These are phyloP conservation scores for Alternaria sp. DNA, from an alignment of 2,329 filamentous ascomycete genomes.

Conservation along the genomic window DNA sequence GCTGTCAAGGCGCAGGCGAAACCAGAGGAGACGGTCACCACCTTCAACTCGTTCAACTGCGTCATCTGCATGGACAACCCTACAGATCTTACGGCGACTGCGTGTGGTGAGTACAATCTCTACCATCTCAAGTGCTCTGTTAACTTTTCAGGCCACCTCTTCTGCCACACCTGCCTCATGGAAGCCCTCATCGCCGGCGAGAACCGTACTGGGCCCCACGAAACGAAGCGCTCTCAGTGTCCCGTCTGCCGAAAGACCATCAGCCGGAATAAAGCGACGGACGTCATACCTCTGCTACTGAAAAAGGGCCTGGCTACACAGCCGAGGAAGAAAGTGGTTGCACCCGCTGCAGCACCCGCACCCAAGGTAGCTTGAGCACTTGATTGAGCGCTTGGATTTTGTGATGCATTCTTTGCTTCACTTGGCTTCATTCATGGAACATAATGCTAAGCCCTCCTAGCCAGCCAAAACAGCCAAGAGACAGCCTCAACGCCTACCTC, in stretches of 20 bases:
- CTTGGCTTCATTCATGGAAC: not conserved
- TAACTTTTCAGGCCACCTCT: conserved; percentile 61
- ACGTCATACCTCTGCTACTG: conserved; percentile 52
- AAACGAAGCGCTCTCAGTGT: conserved; percentile 53
- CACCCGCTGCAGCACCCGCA: conserved; percentile 4
- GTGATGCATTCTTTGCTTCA: conserved; percentile 4
- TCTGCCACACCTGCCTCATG: conserved; percentile 68
- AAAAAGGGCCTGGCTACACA: conserved; percentile 48
- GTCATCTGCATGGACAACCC: conserved; percentile 69
- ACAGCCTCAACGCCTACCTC: not conserved
- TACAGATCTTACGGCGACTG: conserved; percentile 64
- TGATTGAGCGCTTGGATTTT: conserved; percentile 24
- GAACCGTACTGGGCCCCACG: conserved; percentile 53
- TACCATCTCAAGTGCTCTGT: not conserved
- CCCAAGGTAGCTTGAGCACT: conserved; percentile 29
- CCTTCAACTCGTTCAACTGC: conserved; percentile 60
- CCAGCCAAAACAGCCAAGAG: not conserved
- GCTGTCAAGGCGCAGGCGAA: conserved; percentile 55
- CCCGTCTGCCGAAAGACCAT: conserved; percentile 57
- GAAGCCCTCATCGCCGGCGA: conserved; percentile 65
- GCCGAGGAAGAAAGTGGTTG: conserved; percentile 33
- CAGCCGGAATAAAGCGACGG: conserved; percentile 47
- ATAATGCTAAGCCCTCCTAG: conserved; percentile 5
- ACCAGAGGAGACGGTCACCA: conserved; percentile 47
- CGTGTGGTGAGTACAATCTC: conserved; percentile 59